These are phyloP conservation scores for Sclerotinia subarctica DNA, from an alignment of 2,329 filamentous ascomycete genomes.

Conservation along the genomic window DNA sequence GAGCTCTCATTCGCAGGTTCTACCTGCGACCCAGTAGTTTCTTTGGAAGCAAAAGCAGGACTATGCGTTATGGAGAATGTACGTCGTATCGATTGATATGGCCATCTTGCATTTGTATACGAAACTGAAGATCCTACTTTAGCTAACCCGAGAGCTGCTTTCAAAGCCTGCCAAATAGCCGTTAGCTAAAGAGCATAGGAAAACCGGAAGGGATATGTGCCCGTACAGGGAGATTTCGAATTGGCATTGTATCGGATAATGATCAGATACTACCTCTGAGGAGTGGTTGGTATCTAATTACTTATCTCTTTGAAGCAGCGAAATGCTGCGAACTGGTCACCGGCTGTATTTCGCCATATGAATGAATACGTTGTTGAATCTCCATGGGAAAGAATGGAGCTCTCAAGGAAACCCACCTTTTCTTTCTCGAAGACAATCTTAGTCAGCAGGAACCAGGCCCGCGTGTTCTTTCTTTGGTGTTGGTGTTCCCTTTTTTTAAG, in stretches of 20 bases:
- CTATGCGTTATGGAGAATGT: conserved; percentile 6
- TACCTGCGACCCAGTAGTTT: background rate
- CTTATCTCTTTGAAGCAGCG: conserved; percentile 29
- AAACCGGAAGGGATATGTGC: conserved; percentile 12
- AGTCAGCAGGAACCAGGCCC: conserved; percentile 9
- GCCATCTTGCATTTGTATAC: conserved; percentile 6
- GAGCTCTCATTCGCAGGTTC: conserved; percentile 23
- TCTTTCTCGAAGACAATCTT: background rate
- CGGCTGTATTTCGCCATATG: conserved; percentile 34
- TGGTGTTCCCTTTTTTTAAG: background rate
- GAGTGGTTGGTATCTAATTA: background rate
- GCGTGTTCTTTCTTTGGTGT: background rate
- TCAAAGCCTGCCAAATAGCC: conserved; percentile 22
- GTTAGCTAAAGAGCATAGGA: conserved; percentile 26
- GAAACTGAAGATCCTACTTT: background rate
- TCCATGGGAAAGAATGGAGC: conserved; percentile 17
- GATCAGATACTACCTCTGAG: conserved; percentile 13
- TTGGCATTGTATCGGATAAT: conserved; percentile 32
- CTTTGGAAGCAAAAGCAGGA: conserved; percentile 23
- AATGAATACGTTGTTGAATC: conserved; percentile 20
- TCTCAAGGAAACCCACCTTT: conserved; percentile 12
- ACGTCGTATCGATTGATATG: conserved; percentile 6
- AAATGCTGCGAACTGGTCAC: conserved; percentile 37
- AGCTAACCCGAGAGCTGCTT: conserved; percentile 16
- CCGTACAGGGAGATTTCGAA: conserved; percentile 32